Conservation (phyloP, 768 basidiomycete genomes). For the Podaxis pistillaris region DNA sequence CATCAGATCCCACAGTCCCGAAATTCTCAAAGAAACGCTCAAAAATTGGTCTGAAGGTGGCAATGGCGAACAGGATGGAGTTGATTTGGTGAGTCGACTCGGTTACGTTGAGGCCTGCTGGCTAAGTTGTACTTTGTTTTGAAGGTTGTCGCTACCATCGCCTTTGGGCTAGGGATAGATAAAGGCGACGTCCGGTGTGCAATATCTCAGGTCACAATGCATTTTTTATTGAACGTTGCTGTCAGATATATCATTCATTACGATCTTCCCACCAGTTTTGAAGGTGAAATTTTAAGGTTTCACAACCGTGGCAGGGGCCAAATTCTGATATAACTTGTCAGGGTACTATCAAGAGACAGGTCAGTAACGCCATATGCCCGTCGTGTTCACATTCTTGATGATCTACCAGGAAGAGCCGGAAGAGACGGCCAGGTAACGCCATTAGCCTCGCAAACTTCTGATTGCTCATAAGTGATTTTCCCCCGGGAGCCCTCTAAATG, state of each 20-base stretch:
- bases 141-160: slow-evolving; percentile 79
- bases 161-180: slow-evolving; percentile 87
- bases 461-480: neutral
- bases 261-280: slow-evolving; percentile 80
- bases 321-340: slow-evolving; percentile 23
- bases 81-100: slow-evolving; percentile 56
- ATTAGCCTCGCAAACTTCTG: neutral
- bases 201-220: neutral
- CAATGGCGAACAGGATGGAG: slow-evolving; percentile 41
- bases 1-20: slow-evolving; percentile 31
- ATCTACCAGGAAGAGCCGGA: slow-evolving; percentile 64
- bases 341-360: slow-evolving; percentile 90
- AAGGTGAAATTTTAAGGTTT: slow-evolving; percentile 45
- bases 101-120: neutral
- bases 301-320: neutral
- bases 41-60: slow-evolving; percentile 55
- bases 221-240: neutral
- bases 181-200: slow-evolving; percentile 70
- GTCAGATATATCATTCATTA: slow-evolving; percentile 75
- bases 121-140: neutral
- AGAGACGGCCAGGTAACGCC: slow-evolving; percentile 64
- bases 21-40: slow-evolving; percentile 59
- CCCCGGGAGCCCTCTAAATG: slow-evolving; percentile 71
- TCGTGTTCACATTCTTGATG: slow-evolving; percentile 10
- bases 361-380: slow-evolving; percentile 19